Evolutionary conservation across 805 yeast genomes (phyloP).

Genomic region (Ogataea degrootiae): DNA sequence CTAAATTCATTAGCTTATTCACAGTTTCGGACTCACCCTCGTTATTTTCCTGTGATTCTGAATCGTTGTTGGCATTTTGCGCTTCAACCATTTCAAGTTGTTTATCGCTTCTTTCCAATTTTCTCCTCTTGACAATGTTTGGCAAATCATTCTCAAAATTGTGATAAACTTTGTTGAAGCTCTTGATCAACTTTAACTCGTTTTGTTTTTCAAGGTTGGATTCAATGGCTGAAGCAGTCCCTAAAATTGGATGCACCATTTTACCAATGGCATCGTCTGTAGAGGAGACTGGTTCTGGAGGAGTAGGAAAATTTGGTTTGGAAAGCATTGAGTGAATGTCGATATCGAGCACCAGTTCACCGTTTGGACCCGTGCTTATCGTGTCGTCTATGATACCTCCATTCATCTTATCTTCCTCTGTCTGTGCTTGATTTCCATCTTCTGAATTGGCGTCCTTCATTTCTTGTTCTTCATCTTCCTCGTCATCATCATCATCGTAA

Average conservation of each 20-base stretch:
- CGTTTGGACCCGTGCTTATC: constrained; percentile 6
- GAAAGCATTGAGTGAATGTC: constrained; percentile 15
- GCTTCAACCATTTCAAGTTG: constrained; percentile 44
- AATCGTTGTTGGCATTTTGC: constrained; percentile 13
- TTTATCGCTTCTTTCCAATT: constrained; percentile 75
- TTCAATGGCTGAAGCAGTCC: constrained; percentile 32
- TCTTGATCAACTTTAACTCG: constrained; percentile 43
- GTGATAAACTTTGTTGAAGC: constrained; percentile 70
- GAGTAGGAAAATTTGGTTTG: constrained; percentile 28
- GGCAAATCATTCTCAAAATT: constrained; percentile 73
- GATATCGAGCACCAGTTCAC: constrained; percentile 14
- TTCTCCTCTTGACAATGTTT: constrained; percentile 67
- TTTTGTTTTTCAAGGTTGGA: constrained; percentile 39
- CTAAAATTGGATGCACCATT: constrained; percentile 32
- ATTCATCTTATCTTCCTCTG: neutral
- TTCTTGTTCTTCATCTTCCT: constrained; percentile 14
- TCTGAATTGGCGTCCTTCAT: neutral
- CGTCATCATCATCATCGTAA: constrained; percentile 30
- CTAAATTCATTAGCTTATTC: constrained; percentile 27
- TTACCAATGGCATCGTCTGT: constrained; percentile 30
- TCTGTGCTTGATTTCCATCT: neutral
- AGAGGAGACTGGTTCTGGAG: constrained; percentile 20
- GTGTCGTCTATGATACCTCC: neutral
- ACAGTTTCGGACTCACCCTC: constrained; percentile 24
- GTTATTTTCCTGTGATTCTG: constrained; percentile 9